Evolutionary conservation across 2,329 filamentous ascomycete genomes (phyloP), one percentile per base, ranked within the genome.

Genomic region (Emergomyces orientalis): DNA sequence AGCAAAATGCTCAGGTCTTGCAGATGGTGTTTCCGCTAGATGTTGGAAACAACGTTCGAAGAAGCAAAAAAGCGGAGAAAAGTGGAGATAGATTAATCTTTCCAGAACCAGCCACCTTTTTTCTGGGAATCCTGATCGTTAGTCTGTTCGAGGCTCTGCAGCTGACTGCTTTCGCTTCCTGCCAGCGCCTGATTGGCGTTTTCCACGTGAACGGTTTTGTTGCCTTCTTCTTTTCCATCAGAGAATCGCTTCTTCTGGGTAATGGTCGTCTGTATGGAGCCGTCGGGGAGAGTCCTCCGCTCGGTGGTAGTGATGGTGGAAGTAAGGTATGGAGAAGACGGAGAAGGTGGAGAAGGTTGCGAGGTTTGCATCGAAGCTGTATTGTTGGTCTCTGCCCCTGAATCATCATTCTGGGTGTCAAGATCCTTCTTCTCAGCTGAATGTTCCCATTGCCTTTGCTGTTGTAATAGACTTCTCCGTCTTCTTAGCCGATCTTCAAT

Each of bases 181-280:
- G n/a, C 25, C 41, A 43, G 39, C 9, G 27, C 22, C 30, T 59
- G 43, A 45, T 37, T 49, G 22, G 52, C 49, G 56, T 54, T 60
- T 60, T 41, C 58, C 27, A 58, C n/a, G 13, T 62, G 52, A 22
- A 61, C 59, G 8, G 80, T 83, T 67, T 85, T 82, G 9, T 81
- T 79, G 41, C 73, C 82, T 70, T 86, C 84, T 68, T 86, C 84
- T 3, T 79, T 77, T 0, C 85, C 85, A 73, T 87, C 84, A 0
- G 81, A 76, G 67, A 85, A 87, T 2, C 81, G 78, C 68, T 81
- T 83, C 65, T 83, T 86, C 19, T 84, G 73, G 11, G 84, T 74
- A 1, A 80, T 79, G 67, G 82, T 85, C 0, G 82, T 86, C 9
- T 82, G 81, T 2, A 85, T 73, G 0, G 81, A 82, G 14, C 85